A percentile compares a stretch with the other conserved stretches of the same genome.
These are phyloP conservation scores for Saturnispora bothae DNA, from an alignment of 805 yeast species.

Conservation along the genomic window DNA sequence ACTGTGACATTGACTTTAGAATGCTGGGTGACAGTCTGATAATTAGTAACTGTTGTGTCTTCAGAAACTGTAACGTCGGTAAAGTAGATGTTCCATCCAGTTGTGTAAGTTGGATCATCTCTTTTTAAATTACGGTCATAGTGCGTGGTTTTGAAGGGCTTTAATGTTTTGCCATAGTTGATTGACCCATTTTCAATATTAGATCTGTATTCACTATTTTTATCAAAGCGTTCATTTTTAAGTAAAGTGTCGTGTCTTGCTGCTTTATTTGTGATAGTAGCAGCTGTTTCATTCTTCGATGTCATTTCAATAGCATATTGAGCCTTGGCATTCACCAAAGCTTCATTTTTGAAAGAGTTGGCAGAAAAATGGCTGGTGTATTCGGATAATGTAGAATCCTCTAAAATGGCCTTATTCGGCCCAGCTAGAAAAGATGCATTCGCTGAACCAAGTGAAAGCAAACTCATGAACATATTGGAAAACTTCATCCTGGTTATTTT, in stretches of 20 bases:
- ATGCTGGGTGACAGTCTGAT: not conserved
- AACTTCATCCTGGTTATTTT: no score
- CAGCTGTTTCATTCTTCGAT: not conserved
- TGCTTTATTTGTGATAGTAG: not conserved
- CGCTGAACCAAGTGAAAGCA: not conserved
- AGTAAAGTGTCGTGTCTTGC: no score
- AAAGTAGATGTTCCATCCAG: slow-evolving; percentile 10
- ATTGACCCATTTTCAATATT: not conserved
- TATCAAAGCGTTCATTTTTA: no score
- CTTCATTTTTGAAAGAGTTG: no score
- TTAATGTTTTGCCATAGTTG: not conserved
- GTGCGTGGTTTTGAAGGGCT: not conserved
- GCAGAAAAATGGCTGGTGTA: not conserved
- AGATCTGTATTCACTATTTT: no score
- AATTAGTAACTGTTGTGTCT: slow-evolving; percentile 3
- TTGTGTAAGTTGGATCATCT: slow-evolving; percentile 7
- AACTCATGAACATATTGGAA: no score
- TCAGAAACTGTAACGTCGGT: slow-evolving; percentile 8
- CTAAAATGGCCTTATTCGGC: not conserved
- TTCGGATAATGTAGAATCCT: no score
- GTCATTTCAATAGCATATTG: not conserved
- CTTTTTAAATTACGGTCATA: not conserved
- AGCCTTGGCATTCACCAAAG: no score
- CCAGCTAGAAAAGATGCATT: not conserved
- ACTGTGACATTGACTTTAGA: not conserved